Evolutionary conservation across 331 rosid genomes (phyloP).

Genomic region (Acacia pycnantha): DNA sequence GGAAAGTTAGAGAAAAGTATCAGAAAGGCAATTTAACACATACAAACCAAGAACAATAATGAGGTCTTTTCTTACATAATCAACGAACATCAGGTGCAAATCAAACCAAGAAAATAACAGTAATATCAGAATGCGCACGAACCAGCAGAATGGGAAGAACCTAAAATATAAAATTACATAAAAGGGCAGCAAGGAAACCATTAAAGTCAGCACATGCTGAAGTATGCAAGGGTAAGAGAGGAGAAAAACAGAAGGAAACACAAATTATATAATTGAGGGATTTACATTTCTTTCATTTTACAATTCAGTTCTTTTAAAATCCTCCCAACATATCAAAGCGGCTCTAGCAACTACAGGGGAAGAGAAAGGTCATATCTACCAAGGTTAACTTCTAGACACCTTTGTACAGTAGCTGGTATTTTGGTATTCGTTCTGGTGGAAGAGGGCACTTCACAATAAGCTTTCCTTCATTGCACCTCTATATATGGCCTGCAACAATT

Average conservation of each 20-base stretch:
- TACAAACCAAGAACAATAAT: background rate
- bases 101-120: background rate
- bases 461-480: constrained; percentile 92
- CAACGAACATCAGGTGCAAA: background rate
- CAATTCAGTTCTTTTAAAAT: background rate
- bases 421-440: constrained; percentile 69
- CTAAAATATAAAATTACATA: background rate
- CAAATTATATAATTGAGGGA: background rate
- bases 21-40: background rate
- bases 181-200: background rate
- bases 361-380: background rate
- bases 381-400: constrained; percentile 44
- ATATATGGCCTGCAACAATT: constrained; percentile 61
- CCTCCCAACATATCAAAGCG: background rate
- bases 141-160: background rate
- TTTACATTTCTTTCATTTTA: background rate
- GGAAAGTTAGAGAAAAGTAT: background rate
- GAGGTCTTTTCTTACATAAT: background rate
- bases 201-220: background rate
- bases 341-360: background rate
- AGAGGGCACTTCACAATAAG: constrained; percentile 80
- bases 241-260: too few species aligned
- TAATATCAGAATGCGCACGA: background rate
- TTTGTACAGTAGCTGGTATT: constrained; percentile 70
- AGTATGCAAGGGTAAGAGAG: too few species aligned